These are phyloP conservation scores for Trichosporon sp. DNA, from an alignment of 1,284 basidiomycete genomes.

Conservation along the genomic window DNA sequence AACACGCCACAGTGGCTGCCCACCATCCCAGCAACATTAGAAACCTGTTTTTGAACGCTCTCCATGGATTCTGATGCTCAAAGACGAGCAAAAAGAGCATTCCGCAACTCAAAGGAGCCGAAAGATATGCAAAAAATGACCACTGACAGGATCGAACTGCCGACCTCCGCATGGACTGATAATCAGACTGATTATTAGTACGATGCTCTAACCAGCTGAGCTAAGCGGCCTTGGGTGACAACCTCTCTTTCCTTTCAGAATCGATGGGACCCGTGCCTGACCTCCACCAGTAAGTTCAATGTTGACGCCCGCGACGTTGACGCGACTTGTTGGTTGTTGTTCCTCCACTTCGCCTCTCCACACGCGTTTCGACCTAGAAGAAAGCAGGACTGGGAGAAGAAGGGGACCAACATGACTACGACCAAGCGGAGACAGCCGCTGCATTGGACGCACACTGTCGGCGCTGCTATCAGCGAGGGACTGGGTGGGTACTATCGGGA, in stretches of 20 bases:
- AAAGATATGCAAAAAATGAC: background rate
- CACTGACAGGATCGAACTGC: slow-evolving; percentile 14
- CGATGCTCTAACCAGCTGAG: slow-evolving; percentile 13
- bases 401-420: background rate
- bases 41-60: background rate
- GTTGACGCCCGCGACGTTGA: background rate
- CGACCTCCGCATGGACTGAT: slow-evolving; percentile 5
- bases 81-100: background rate
- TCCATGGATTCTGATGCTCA: background rate
- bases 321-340: slow-evolving; percentile 4
- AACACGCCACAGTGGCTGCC: too few species aligned
- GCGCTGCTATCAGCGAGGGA: slow-evolving; percentile 9
- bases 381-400: background rate
- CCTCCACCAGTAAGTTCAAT: background rate
- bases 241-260: background rate
- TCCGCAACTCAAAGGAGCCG: background rate
- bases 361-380: background rate
- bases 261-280: background rate
- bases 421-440: background rate
- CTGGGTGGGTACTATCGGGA: background rate
- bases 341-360: background rate
- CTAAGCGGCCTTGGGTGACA: slow-evolving; percentile 1
- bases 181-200: background rate
- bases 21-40: too few species aligned
- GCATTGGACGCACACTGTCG: slow-evolving; percentile 8